Evolutionary conservation across 2,329 filamentous ascomycete species (phyloP).

Genomic region (Exophiala sideris): DNA sequence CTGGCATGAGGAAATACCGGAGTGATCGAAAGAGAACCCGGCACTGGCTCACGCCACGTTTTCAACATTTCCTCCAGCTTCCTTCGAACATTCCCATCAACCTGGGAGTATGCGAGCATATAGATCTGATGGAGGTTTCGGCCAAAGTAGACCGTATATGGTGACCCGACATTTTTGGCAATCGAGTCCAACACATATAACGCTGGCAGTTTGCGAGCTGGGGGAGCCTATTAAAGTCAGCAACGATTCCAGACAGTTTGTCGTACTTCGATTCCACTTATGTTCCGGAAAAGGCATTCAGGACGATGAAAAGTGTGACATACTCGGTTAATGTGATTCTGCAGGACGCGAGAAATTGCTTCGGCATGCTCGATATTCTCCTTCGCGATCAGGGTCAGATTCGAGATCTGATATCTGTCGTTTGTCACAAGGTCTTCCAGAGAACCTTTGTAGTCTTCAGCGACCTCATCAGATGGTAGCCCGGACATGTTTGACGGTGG

Average conservation of each 20-base stretch:
- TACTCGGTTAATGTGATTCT: constrained; percentile 94
- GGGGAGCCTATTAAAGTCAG: constrained; percentile 64
- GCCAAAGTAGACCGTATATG: constrained; percentile 92
- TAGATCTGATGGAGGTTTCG: constrained; percentile 90
- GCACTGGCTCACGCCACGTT: constrained; percentile 96
- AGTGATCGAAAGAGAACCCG: constrained; percentile 85
- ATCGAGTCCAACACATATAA: constrained; percentile 97
- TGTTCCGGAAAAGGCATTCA: not conserved
- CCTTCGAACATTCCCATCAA: constrained; percentile 75
- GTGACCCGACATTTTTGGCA: constrained; percentile 96
- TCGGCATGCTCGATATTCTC: constrained; percentile 96
- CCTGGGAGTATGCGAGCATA: constrained; percentile 91
- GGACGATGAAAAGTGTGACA: constrained; percentile 41
- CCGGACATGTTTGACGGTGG: constrained; percentile 58
- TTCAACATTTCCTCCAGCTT: constrained; percentile 97
- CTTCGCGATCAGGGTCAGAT: constrained; percentile 93
- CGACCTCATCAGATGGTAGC: constrained; percentile 73
- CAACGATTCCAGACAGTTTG: constrained; percentile 16
- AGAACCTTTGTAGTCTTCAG: constrained; percentile 89
- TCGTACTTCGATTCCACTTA: not conserved
- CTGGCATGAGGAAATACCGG: constrained; percentile 87
- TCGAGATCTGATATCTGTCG: constrained; percentile 93
- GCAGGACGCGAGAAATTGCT: constrained; percentile 83
- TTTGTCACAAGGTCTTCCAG: constrained; percentile 88
- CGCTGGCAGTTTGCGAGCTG: constrained; percentile 87